Evolutionary conservation across 176 grass and related monocot species (phyloP), one percentile per base, ranked within the genome.

Genomic region (Oryza glaberrima): DNA sequence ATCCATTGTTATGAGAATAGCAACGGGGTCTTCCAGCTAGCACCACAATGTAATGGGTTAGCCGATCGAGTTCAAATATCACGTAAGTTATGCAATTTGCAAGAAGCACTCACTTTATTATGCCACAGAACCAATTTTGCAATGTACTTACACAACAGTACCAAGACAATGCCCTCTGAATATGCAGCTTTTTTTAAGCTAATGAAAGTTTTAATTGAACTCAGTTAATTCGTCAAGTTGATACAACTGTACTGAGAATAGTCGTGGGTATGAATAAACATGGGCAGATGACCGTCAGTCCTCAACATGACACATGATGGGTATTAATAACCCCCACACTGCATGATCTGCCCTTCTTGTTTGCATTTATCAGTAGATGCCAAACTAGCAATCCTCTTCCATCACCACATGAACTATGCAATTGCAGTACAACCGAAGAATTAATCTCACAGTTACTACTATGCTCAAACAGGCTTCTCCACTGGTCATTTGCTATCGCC

Each of bases 331-430:
- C n/a, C 35, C 35, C 25, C 63, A 77, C 74, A 82, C 19, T 46
- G 69, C 81, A 25, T 69, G 25, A 48, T 82, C 38, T 48, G 36
- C 48, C 60, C 34, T 61, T 30, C 17, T 64, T 10, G 16, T n/a
- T 78, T 13, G 80, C 67, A 78, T 88, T 66, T 52, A 78, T 88
- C 52, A 30, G 65, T 49, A 46, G 14, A 74, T 47, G 75, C 34
- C 56, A 38, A 83, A 70, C 67, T 67, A 76, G 16, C 47, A 46
- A 47, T 82, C 72, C 38, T 82, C 72, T 48, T 76, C 36, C 26
- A 35, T 77, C 16, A 11, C 30, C 32, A 49, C 0, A 47, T 25
- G 12, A 40, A 79, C 77, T 38, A 63, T 58, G 17, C 6, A n/a
- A 4, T 20, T 23, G 58, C 9, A 23, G 20, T 63, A 22, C 72